Conservation (phyloP, 1,139 yeast species). For the Nakaseomyces uthaithaninus region DNA sequence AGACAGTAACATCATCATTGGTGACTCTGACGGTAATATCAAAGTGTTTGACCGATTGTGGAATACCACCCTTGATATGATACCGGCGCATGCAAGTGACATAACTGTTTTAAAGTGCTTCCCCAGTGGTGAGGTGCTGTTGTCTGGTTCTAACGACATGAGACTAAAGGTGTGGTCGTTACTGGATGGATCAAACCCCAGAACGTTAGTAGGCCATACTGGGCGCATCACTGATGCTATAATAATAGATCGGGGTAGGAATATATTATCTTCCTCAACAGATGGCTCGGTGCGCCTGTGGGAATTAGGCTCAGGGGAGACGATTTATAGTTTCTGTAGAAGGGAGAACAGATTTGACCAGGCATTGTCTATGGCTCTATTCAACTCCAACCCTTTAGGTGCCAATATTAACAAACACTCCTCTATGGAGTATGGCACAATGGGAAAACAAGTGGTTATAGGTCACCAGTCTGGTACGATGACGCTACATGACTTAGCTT, state of each 20-base stretch:
- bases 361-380: slow-evolving; percentile 24
- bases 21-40: slow-evolving; percentile 41
- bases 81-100: slow-evolving; percentile 43
- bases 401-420: not conserved
- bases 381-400: slow-evolving; percentile 1
- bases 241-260: slow-evolving; percentile 56
- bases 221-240: slow-evolving; percentile 40
- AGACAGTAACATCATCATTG: slow-evolving; percentile 30
- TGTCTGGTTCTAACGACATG: slow-evolving; percentile 50
- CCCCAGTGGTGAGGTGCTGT: slow-evolving; percentile 52
- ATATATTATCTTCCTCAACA: slow-evolving; percentile 44
- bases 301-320: slow-evolving; percentile 56
- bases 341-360: slow-evolving; percentile 34
- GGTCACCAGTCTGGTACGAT: slow-evolving; percentile 47
- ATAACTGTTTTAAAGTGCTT: slow-evolving; percentile 39
- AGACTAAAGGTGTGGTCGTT: slow-evolving; percentile 51
- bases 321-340: slow-evolving; percentile 37
- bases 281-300: slow-evolving; percentile 54
- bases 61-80: slow-evolving; percentile 17
- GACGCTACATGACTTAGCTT: slow-evolving; percentile 34
- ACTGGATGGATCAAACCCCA: slow-evolving; percentile 40
- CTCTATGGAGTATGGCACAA: slow-evolving; percentile 36
- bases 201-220: slow-evolving; percentile 44
- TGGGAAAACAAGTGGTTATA: slow-evolving; percentile 35
- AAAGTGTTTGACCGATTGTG: slow-evolving; percentile 20